Evolutionary conservation across 257 asterid genomes (phyloP).

Genomic region (Solanum tarijense): DNA sequence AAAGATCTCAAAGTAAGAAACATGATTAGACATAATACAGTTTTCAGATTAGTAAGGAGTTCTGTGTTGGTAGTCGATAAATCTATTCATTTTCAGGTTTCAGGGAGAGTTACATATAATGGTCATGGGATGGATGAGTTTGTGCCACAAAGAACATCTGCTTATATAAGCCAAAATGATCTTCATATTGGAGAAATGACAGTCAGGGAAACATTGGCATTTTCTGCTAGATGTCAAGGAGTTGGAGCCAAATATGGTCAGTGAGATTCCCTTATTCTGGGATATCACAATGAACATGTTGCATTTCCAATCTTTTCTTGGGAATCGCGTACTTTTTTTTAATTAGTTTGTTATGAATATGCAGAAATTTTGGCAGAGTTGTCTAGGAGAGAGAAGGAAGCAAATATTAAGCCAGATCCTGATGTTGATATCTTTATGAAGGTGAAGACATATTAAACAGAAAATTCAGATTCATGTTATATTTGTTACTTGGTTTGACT

Average conservation of each 20-base stretch:
- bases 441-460: constrained; percentile 23
- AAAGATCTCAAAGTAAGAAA: constrained; percentile 47
- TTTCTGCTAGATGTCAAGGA: constrained; percentile 96
- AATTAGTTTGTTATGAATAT: not conserved
- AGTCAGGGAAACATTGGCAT: constrained; percentile 81
- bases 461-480: not conserved
- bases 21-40: not conserved
- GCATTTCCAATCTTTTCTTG: not conserved
- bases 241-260: constrained; percentile 74
- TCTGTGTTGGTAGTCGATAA: not conserved
- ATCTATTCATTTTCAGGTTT: constrained; percentile 22
- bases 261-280: not conserved
- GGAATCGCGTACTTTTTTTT: not conserved
- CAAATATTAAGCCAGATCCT: constrained; percentile 76
- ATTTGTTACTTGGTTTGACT: not conserved
- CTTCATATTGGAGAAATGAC: constrained; percentile 83
- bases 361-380: constrained; percentile 69
- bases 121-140: constrained; percentile 68
- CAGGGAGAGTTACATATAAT: constrained; percentile 72
- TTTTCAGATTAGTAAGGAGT: not conserved
- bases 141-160: constrained; percentile 81
- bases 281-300: not conserved
- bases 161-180: constrained; percentile 86
- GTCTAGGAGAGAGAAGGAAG: constrained; percentile 82
- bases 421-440: constrained; percentile 84